A percentile compares a stretch with the other conserved stretches of the same genome.
phyloP scores from a whole-genome alignment of 2,329 filamentous ascomycete species.

The Neopestalotiopsis rosae region DNA sequence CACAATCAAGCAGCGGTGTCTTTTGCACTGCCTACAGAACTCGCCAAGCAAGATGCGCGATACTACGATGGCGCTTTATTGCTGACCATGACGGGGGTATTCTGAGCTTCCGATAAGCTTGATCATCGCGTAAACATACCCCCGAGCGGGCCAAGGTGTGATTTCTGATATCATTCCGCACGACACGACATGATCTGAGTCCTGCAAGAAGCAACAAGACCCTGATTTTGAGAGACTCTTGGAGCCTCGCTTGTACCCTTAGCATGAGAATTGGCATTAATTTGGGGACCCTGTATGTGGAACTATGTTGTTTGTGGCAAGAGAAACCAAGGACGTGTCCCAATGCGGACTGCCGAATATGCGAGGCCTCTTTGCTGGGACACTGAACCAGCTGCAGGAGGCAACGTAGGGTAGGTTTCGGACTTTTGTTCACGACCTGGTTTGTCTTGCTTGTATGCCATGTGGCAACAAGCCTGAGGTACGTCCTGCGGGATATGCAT shows the following conservation, averaged over 20 bases:
- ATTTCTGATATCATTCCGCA: slow-evolving; percentile 11
- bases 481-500: not conserved
- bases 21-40: too few species aligned
- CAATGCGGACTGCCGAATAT: not conserved
- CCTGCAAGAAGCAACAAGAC: not conserved
- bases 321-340: not conserved
- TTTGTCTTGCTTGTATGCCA: not conserved
- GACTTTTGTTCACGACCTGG: not conserved
- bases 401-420: too few species aligned
- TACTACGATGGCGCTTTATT: not conserved
- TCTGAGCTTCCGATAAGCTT: not conserved
- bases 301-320: not conserved
- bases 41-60: not conserved
- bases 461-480: not conserved
- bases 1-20: not conserved
- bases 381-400: too few species aligned
- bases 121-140: not conserved
- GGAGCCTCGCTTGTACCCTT: not conserved
- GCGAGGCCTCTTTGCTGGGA: not conserved
- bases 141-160: not conserved
- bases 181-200: not conserved
- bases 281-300: not conserved
- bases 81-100: not conserved
- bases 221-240: not conserved
- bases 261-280: not conserved